phyloP scores from a whole-genome alignment of 2,329 filamentous ascomycete species.

The Penicillium decumbens region DNA sequence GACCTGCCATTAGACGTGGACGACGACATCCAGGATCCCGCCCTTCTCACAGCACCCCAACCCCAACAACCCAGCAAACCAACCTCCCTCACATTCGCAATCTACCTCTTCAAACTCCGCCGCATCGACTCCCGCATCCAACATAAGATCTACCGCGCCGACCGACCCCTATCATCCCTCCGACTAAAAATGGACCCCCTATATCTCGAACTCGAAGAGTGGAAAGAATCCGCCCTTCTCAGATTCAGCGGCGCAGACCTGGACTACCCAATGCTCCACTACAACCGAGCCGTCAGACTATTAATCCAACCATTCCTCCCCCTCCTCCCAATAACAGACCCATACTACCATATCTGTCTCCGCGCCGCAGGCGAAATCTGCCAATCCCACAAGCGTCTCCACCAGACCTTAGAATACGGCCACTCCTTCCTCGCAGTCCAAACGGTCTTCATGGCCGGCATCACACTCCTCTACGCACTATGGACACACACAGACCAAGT shows the following conservation, averaged over 20 bases:
- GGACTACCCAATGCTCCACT: conserved; percentile 49
- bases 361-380: conserved; percentile 37
- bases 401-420: conserved; percentile 38
- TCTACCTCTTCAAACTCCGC: conserved; percentile 46
- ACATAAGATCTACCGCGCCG: conserved; percentile 50
- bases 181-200: conserved; percentile 48
- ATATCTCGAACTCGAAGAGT: conserved; percentile 46
- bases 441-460: conserved; percentile 38
- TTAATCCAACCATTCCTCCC: conserved; percentile 50
- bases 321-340: conserved; percentile 44
- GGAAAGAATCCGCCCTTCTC: conserved; percentile 40
- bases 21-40: conserved; percentile 40
- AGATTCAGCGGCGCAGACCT: conserved; percentile 38
- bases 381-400: conserved; percentile 36
- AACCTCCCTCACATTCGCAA: conserved; percentile 41
- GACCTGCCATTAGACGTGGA: conserved; percentile 46
- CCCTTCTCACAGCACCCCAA: conserved; percentile 29
- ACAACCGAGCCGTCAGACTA: conserved; percentile 48
- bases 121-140: conserved; percentile 49
- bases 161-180: conserved; percentile 43
- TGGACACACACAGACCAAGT: conserved; percentile 44
- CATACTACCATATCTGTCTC: conserved; percentile 45
- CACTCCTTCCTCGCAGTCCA: conserved; percentile 40
- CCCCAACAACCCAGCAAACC: conserved; percentile 21
- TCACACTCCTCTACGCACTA: conserved; percentile 36